Base-by-base conservation (phyloP, 1,139 yeast genomes). In the Lodderomyces margitis region DNA sequence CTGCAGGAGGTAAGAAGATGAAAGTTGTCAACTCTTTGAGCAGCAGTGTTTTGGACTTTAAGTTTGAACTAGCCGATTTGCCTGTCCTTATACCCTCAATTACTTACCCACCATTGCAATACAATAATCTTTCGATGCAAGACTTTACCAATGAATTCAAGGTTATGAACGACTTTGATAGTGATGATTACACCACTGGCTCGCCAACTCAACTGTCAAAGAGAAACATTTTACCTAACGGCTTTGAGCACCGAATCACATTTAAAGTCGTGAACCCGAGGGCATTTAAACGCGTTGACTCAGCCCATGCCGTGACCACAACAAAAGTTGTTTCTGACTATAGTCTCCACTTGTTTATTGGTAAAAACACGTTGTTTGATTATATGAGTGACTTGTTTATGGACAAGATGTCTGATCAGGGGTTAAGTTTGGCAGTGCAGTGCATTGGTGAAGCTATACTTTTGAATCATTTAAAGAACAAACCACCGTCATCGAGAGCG, bases 91-190 rank as follows among this genome's bases (percentile, higher is more conserved):
- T 61, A 11, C 66, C 66, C 1, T 24, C 45, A 1, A 52, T 55
- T 11, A 33, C 45, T 7, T 62, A 62, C 41, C 61, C 62, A 2
- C 55, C 62, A 3, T 45, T 63, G 16, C 64, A 61, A 36, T 62
- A 56, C 42, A 53, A 53, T 38, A 48, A 58, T 34, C 36, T 49
- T 14, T 48, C 55, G 5, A 45, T 57, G 12, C 38, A 51, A 34
- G 61, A 59, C 41, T 61, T 58, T 43, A 42, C 43, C 2, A 46
- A 46, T 21, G 60, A 54, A 19, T 53, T 50, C 40, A 46, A 42
- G 28, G 53, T 53, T 5, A 38, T 52, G 4, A 46, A 50, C 31
- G 57, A 49, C 23, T 7, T 27, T 34, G 34, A 34, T 30, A 16
- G 24, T 11, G 36, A 35, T 21, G 41, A 28, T 5, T 28, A 28